phyloP scores from a whole-genome alignment of 768 basidiomycete species.

The Russula emetica region DNA sequence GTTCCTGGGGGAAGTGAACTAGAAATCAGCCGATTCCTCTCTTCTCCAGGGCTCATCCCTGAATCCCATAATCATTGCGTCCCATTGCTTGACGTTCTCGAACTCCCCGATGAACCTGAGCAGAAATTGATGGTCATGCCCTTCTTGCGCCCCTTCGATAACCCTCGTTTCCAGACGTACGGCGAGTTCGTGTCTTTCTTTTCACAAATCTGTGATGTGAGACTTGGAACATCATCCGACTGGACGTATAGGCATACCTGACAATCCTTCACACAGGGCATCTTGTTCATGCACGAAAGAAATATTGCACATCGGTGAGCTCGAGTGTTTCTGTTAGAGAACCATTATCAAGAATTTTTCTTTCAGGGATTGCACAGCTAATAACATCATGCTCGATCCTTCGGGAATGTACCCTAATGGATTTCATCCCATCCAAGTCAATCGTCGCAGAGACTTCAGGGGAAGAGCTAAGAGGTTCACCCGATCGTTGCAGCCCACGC shows the following conservation, averaged over 20 bases:
- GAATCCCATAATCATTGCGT: slow-evolving; percentile 21
- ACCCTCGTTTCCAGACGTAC: slow-evolving; percentile 23
- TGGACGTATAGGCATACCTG: not conserved
- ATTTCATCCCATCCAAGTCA: slow-evolving; percentile 30
- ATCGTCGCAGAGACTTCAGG: slow-evolving; percentile 28
- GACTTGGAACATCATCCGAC: not conserved
- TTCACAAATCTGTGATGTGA: slow-evolving; percentile 16
- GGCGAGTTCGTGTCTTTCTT: slow-evolving; percentile 28
- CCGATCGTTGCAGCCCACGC: slow-evolving; percentile 33
- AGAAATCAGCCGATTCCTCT: not conserved
- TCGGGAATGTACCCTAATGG: slow-evolving; percentile 29
- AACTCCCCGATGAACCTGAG: not conserved
- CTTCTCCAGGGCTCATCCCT: slow-evolving; percentile 6
- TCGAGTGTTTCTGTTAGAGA: slow-evolving; percentile 2
- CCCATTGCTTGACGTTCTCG: slow-evolving; percentile 17
- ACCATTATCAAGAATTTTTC: not conserved
- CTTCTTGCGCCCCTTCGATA: slow-evolving; percentile 17
- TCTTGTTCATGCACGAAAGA: slow-evolving; percentile 30
- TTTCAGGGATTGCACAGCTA: slow-evolving; percentile 19
- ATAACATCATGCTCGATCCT: slow-evolving; percentile 34
- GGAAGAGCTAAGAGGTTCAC: slow-evolving; percentile 31
- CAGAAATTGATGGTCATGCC: slow-evolving; percentile 25
- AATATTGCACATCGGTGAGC: slow-evolving; percentile 34
- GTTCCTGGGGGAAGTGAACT: slow-evolving; percentile 9
- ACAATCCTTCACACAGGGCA: slow-evolving; percentile 22